Evolutionary conservation across 768 basidiomycete species (phyloP).

Genomic region (Suillus occidentalis): DNA sequence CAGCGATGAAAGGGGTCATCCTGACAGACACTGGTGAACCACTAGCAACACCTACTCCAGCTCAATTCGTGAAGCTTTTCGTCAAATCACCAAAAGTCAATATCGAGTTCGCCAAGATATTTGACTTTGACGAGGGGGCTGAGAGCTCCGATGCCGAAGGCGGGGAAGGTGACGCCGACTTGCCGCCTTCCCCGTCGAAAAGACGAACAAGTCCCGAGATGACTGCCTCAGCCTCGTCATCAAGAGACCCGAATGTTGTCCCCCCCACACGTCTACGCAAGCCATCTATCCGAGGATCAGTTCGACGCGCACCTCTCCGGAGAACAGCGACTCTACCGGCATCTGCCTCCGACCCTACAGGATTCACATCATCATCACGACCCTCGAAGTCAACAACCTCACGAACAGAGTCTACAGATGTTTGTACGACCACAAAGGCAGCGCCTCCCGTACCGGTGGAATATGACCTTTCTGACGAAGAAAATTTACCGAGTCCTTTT

Average conservation of each 20-base stretch:
- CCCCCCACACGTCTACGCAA: slow-evolving; percentile 54
- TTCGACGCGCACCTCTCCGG: slow-evolving; percentile 29
- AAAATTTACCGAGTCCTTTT: slow-evolving; percentile 85
- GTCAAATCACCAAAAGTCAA: slow-evolving; percentile 68
- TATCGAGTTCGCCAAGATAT: slow-evolving; percentile 76
- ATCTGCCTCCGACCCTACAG: slow-evolving; percentile 43
- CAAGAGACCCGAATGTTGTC: slow-evolving; percentile 20
- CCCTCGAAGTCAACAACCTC: slow-evolving; percentile 18
- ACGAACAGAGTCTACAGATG: slow-evolving; percentile 10
- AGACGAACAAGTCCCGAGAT: slow-evolving; percentile 34
- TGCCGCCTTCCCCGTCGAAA: slow-evolving; percentile 50
- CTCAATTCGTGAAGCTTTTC: slow-evolving; percentile 66
- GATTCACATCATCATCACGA: slow-evolving; percentile 25
- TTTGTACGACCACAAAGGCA: slow-evolving; percentile 13
- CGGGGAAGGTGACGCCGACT: neutral
- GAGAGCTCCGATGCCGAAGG: slow-evolving; percentile 31
- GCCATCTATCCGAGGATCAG: slow-evolving; percentile 53
- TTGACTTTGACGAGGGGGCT: slow-evolving; percentile 54
- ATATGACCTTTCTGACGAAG: slow-evolving; percentile 76
- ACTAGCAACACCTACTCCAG: slow-evolving; percentile 68
- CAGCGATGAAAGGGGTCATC: slow-evolving; percentile 77
- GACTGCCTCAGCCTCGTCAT: slow-evolving; percentile 29
- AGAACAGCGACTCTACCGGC: slow-evolving; percentile 28
- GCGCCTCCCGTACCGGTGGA: slow-evolving; percentile 36
- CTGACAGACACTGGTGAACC: slow-evolving; percentile 77